Base-by-base conservation (phyloP, 2,329 filamentous ascomycete genomes). In the Penicillium frequentans region DNA sequence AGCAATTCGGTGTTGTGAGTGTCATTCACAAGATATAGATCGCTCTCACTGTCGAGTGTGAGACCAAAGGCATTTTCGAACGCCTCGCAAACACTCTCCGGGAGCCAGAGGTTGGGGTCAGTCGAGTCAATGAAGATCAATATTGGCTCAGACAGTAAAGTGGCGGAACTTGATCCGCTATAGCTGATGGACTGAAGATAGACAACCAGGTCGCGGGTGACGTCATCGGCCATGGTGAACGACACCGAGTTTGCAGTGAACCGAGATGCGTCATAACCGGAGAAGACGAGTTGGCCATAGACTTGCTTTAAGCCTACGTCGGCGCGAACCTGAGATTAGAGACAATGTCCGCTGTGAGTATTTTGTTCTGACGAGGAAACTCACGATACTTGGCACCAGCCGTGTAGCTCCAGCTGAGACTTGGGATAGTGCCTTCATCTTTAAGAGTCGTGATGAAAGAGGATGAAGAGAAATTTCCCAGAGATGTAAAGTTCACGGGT, bases 381-480 rank as follows among this genome's bases (percentile, higher is more conserved):
- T 70, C 76, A 87, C 86, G 81, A 67, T 91, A 91, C 59, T 82
- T 82, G n/a, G 88, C 88, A 16, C 90, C 90, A 42, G 89, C 89
- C 3, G 89, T 91, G 70, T 87, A 92, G 51, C 87, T 88, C 69
- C 89, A 91, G 43, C 87, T 90, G 60, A 90, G 80, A 69, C 89
- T 91, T 1, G 88, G 86, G 48, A 91, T 89, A 56, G 75, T 77
- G 9, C 83, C 82, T 55, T 82, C 83, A 73, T 65, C 83, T 76
- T 63, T 82, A 73, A 70, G 82, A 76, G 56, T 82, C 69, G 67
- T 75, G 75, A 57, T 74, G 69, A 88, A 86, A 33, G 75, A 81
- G 48, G 82, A 82, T 14, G 80, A 77, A 2, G 78, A 80, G 48
- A 46, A 52, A 39, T 66, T 62, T 26, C 59, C 75, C 64, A 81